Conservation (phyloP, 768 basidiomycete genomes). For the Phanerodontia chrysosporium region DNA sequence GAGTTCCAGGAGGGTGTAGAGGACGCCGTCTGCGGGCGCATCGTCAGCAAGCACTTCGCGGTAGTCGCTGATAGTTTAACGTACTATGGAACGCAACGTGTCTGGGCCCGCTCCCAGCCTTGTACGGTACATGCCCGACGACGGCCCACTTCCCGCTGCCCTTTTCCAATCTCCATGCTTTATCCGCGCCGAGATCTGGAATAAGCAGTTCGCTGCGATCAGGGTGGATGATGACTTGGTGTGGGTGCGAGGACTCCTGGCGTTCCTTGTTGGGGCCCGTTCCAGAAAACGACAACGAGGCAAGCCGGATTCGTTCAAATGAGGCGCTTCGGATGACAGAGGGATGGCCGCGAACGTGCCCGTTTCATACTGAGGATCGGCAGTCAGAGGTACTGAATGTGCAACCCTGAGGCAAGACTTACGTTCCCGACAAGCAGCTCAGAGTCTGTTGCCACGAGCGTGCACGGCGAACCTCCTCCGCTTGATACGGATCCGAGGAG, state of each 20-base stretch:
- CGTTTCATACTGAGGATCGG: slow-evolving; percentile 54
- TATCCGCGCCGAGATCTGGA: slow-evolving; percentile 74
- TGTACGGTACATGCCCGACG: slow-evolving; percentile 42
- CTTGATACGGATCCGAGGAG: slow-evolving; percentile 47
- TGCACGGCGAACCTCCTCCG: slow-evolving; percentile 61
- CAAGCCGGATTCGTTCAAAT: slow-evolving; percentile 34
- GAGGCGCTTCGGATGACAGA: slow-evolving; percentile 44
- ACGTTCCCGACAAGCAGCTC: slow-evolving; percentile 73
- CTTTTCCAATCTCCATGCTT: slow-evolving; percentile 53
- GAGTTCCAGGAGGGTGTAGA: slow-evolving; percentile 71
- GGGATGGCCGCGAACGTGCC: slow-evolving; percentile 58
- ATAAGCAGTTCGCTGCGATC: slow-evolving; percentile 57
- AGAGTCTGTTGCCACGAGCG: slow-evolving; percentile 51
- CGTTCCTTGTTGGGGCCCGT: slow-evolving; percentile 62
- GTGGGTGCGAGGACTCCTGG: slow-evolving; percentile 73
- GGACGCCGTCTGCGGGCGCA: slow-evolving; percentile 42
- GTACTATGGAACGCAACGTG: slow-evolving; percentile 63
- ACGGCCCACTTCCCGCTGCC: slow-evolving; percentile 44
- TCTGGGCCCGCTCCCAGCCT: slow-evolving; percentile 64
- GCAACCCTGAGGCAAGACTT: slow-evolving; percentile 27
- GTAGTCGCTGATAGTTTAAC: slow-evolving; percentile 16
- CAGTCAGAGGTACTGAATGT: slow-evolving; percentile 1
- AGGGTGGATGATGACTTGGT: slow-evolving; percentile 57
- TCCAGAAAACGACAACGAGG: slow-evolving; percentile 42
- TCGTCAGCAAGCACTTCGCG: neutral